These are phyloP conservation scores for Picea sitchensis DNA, from an alignment of 75 land plant species.

Conservation along the genomic window DNA sequence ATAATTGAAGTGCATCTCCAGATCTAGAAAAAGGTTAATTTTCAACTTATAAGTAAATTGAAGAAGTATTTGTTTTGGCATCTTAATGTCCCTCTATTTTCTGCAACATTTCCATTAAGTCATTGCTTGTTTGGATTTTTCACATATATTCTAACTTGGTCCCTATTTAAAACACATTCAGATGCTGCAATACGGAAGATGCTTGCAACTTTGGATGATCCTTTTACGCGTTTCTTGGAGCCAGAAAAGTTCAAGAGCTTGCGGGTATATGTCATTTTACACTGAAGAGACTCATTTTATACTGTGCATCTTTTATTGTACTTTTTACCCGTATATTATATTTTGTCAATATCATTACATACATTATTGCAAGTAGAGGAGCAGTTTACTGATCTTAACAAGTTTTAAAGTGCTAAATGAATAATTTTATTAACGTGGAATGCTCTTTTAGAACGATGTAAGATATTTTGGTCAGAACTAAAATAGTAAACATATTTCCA, in stretches of 20 bases:
- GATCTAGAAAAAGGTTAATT: not conserved
- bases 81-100: not conserved
- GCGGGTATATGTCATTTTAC: slow-evolving; percentile 54
- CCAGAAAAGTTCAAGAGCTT: slow-evolving; percentile 91
- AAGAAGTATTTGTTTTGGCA: not conserved
- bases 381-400: not conserved
- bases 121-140: not conserved
- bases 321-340: not conserved
- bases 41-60: not conserved
- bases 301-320: not conserved
- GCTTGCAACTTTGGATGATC: slow-evolving; percentile 90
- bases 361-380: not conserved
- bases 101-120: not conserved
- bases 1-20: not conserved
- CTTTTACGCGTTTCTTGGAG: slow-evolving; percentile 95
- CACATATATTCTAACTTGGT: too few relatives aligned
- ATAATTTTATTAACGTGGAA: not conserved
- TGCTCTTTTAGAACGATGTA: not conserved
- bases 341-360: not conserved
- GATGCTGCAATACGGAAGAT: slow-evolving; percentile 90
- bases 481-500: not conserved
- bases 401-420: too few relatives aligned
- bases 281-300: not conserved
- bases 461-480: not conserved
- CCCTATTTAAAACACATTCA: slow-evolving; percentile 16